phyloP scores from a whole-genome alignment of 1,284 basidiomycete genomes.

The Pisolithus thermaeus region DNA sequence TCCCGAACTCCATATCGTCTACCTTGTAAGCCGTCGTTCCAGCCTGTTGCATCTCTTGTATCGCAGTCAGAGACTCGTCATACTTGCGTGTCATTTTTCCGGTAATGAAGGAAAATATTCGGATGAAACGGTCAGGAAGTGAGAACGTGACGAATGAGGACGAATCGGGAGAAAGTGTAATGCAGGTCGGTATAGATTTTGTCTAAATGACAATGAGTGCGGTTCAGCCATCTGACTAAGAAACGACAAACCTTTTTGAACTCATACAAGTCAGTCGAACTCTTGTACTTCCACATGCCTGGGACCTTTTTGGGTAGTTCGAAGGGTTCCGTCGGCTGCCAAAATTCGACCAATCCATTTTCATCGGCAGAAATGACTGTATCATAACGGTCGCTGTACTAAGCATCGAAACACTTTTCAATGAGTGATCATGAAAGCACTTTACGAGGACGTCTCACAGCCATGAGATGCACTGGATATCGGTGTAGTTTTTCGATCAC shows the following conservation, averaged over 20 bases:
- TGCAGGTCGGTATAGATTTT: slow-evolving; percentile 85
- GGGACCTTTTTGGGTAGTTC: slow-evolving; percentile 73
- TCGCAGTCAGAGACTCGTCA: slow-evolving; percentile 88
- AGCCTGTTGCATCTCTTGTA: slow-evolving; percentile 96
- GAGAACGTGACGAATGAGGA: slow-evolving; percentile 90
- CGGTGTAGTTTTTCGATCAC: slow-evolving; percentile 76
- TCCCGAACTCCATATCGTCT: slow-evolving; percentile 99
- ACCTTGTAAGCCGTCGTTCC: slow-evolving; percentile 87
- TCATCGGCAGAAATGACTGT: slow-evolving; percentile 94
- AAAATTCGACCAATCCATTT: slow-evolving; percentile 94
- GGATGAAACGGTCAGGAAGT: slow-evolving; percentile 87
- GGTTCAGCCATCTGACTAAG: not conserved
- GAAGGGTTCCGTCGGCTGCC: slow-evolving; percentile 87
- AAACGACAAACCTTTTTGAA: slow-evolving; percentile 84
- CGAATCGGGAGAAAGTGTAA: slow-evolving; percentile 86
- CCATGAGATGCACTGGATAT: slow-evolving; percentile 86
- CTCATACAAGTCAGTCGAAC: slow-evolving; percentile 90
- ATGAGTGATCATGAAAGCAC: not conserved
- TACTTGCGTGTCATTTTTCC: slow-evolving; percentile 92
- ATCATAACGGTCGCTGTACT: slow-evolving; percentile 91
- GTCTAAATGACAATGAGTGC: slow-evolving; percentile 45
- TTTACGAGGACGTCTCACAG: slow-evolving; percentile 46
- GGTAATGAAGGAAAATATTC: slow-evolving; percentile 86
- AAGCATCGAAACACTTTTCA: slow-evolving; percentile 7
- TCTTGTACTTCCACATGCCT: slow-evolving; percentile 89